phyloP scores from a whole-genome alignment of 371 early-diverging fungal species.

The Mortierella sp. region DNA sequence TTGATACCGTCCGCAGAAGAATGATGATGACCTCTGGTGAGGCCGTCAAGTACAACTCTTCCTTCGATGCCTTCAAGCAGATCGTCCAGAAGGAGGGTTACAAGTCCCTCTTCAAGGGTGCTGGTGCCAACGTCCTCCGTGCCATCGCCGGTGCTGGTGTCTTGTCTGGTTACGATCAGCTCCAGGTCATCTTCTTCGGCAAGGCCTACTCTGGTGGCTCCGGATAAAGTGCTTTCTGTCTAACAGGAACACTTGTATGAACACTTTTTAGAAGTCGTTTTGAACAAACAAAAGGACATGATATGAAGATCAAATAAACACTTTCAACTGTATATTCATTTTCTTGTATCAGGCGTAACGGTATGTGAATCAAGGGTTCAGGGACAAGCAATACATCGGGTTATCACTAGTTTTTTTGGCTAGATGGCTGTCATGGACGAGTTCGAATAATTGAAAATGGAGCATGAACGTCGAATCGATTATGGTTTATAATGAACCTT shows the following conservation, averaged over 20 bases:
- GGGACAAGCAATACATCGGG: no score
- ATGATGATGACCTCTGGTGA: slow-evolving; percentile 87
- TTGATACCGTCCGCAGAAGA: slow-evolving; percentile 92
- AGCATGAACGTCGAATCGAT: no score
- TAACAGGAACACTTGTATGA: slow-evolving; percentile 7
- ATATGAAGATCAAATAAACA: slow-evolving; percentile 26
- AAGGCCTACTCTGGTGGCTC: slow-evolving; percentile 60
- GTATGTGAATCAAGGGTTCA: no score
- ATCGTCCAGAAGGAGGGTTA: slow-evolving; percentile 77
- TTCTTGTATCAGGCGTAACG: no score
- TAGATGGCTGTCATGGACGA: not conserved
- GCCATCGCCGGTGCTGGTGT: slow-evolving; percentile 87
- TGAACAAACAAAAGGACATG: slow-evolving; percentile 8
- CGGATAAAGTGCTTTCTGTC: slow-evolving; percentile 45
- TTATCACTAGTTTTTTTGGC: no score
- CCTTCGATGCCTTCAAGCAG: slow-evolving; percentile 81
- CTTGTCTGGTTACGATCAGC: slow-evolving; percentile 71
- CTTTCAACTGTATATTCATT: not conserved
- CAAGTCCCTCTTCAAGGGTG: slow-evolving; percentile 86
- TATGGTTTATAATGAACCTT: no score
- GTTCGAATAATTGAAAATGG: not conserved
- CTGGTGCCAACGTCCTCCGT: slow-evolving; percentile 84
- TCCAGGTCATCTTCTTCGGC: slow-evolving; percentile 67
- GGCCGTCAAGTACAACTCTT: slow-evolving; percentile 78
- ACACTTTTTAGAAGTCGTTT: slow-evolving; percentile 10